A percentile compares a stretch with the other conserved stretches of the same genome.
Evolutionary conservation across 1,284 basidiomycete genomes (phyloP).

Genomic region (Austroboletus novae-zelandiae): DNA sequence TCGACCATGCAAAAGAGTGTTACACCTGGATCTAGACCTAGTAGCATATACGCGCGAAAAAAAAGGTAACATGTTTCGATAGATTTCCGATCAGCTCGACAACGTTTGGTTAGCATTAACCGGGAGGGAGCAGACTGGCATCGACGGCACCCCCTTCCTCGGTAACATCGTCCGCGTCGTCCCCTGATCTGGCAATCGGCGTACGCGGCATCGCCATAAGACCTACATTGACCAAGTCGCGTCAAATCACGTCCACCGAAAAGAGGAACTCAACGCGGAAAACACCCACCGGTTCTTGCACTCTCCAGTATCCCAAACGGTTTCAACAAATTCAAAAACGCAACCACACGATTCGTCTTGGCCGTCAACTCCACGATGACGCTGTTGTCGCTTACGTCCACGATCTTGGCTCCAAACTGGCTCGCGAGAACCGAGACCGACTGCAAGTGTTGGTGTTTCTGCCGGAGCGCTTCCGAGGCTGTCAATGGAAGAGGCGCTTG

Average conservation of each 20-base stretch:
- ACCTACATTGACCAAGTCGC: conserved; percentile 45
- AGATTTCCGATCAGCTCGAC: background rate
- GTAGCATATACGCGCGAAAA: background rate
- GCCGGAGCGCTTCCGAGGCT: conserved; percentile 80
- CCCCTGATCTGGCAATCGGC: conserved; percentile 68
- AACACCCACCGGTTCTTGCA: conserved; percentile 77
- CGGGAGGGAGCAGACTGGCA: conserved; percentile 86
- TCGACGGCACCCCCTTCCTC: conserved; percentile 65
- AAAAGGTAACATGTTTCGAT: background rate
- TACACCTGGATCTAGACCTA: background rate
- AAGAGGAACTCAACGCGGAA: background rate
- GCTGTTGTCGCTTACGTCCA: conserved; percentile 92
- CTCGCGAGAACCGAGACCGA: conserved; percentile 82
- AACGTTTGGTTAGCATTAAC: conserved; percentile 46
- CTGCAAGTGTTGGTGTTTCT: conserved; percentile 88
- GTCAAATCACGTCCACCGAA: background rate
- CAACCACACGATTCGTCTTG: conserved; percentile 89
- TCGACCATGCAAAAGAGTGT: background rate
- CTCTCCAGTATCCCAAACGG: conserved; percentile 96
- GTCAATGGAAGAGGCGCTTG: conserved; percentile 51
- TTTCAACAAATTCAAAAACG: conserved; percentile 88
- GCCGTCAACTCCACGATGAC: conserved; percentile 95
- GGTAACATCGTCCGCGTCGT: conserved; percentile 54
- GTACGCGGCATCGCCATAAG: conserved; percentile 97
- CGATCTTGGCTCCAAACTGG: conserved; percentile 92